Evolutionary conservation across 768 basidiomycete genomes (phyloP), one percentile per base, ranked within the genome.

Genomic region (Amanita rimosa): DNA sequence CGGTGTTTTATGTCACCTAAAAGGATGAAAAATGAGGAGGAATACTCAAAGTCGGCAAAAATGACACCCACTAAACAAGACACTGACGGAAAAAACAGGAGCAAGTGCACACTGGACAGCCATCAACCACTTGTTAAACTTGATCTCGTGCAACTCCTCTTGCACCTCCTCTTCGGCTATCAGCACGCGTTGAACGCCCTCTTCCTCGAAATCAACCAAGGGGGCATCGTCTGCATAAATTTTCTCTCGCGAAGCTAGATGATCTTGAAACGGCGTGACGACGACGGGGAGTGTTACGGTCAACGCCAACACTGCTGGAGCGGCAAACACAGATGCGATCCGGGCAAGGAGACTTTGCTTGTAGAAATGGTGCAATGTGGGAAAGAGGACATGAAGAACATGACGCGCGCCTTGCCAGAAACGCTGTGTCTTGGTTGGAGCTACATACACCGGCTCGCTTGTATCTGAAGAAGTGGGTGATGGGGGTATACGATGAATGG

Each of bases 221-320:
- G 66, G 64, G 31, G 76, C 75, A 6, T 53, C 60, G 21, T 59
- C 59, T 27, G 59, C 53, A n/a, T 49, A 51, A 13, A 55, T 46
- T 58, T 76, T 76, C 56, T 80, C 77, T 10, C 58, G 61, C 3
- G 68, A 57, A 13, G 55, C 50, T 14, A 57, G 58, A 22, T 56
- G 40, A 17, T 56, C 54, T 2, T 68, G 57, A 55, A 80, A 80
- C 3, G 78, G 74, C 8, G 72, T 79, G 24, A 87, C 76, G 14
- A 94, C 90, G 10, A 99, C 94, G 3, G 93, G 93, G 8, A 98
- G 68, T 0, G 95, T 97, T 16, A 98, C 54, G 0, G 94, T 97
- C 43, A 99, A 67, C 3, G 73, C 70, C 62, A 96, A 68, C 1
- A 99, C 81, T 1, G 92, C 90, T 1, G 95, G 95, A 0, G 85